These are phyloP conservation scores for Paspalum vaginatum DNA, from an alignment of 176 grass and related monocot species.

Conservation along the genomic window DNA sequence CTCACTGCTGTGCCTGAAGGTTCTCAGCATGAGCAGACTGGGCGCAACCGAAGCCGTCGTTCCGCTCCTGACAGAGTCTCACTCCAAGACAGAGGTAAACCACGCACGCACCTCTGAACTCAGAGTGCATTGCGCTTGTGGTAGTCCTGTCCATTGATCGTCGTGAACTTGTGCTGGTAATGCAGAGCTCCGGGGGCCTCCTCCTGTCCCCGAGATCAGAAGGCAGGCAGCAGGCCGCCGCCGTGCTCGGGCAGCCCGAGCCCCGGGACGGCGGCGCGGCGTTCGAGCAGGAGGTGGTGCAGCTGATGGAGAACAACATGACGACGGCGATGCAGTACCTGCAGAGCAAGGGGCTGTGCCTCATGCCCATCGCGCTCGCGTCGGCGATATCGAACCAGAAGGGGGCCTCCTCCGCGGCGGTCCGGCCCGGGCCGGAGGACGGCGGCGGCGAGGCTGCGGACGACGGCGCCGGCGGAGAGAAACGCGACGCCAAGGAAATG, in stretches of 20 bases:
- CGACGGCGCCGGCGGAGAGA: not conserved
- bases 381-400: constrained; percentile 61
- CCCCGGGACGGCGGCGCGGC: constrained; percentile 32
- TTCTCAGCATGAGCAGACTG: constrained; percentile 86
- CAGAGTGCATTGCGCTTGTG: not conserved
- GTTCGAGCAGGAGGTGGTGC: constrained; percentile 61
- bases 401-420: constrained; percentile 23
- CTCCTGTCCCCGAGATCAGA: constrained; percentile 31
- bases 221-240: constrained; percentile 8
- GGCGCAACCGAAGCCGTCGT: constrained; percentile 68
- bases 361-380: constrained; percentile 72
- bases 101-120: not conserved
- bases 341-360: constrained; percentile 71
- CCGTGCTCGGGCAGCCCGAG: not conserved
- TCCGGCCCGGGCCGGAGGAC: constrained; percentile 5
- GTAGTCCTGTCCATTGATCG: not conserved
- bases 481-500: not conserved
- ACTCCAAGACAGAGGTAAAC: constrained; percentile 59
- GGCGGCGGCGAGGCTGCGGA: not conserved
- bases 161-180: not conserved
- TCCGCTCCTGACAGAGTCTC: constrained; percentile 65
- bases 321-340: constrained; percentile 80
- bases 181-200: constrained; percentile 28
- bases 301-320: constrained; percentile 73
- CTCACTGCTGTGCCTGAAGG: constrained; percentile 39